These are phyloP conservation scores for Fusarium multiceps DNA, from an alignment of 2,329 filamentous ascomycete genomes.

Conservation along the genomic window DNA sequence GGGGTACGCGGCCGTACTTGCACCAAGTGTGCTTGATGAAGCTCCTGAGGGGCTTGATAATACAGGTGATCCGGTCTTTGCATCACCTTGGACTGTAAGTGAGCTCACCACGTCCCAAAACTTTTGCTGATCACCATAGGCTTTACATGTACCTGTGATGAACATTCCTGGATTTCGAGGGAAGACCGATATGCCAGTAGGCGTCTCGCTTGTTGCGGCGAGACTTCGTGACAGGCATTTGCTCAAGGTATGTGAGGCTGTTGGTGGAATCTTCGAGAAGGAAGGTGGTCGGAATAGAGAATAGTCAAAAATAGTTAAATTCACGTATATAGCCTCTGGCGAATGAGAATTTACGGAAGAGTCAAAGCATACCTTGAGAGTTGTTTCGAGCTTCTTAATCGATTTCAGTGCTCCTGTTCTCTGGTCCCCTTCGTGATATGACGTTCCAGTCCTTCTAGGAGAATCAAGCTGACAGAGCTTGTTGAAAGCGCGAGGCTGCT, in stretches of 20 bases:
- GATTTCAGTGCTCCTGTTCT: no score
- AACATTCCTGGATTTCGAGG: slow-evolving; percentile 73
- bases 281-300: slow-evolving; percentile 41
- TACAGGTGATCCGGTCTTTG: slow-evolving; percentile 67
- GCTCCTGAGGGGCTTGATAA: slow-evolving; percentile 63
- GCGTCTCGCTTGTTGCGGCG: slow-evolving; percentile 62
- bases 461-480: no score
- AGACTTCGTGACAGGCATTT: slow-evolving; percentile 60
- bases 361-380: no score
- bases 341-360: background rate
- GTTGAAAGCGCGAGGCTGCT: no score
- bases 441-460: no score
- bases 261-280: slow-evolving; percentile 50
- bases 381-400: no score
- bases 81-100: slow-evolving; percentile 64
- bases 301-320: no score
- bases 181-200: slow-evolving; percentile 63
- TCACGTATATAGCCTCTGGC: background rate
- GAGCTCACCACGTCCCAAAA: slow-evolving; percentile 45
- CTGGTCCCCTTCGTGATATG: no score
- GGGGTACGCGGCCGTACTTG: slow-evolving; percentile 66
- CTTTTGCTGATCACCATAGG: slow-evolving; percentile 35
- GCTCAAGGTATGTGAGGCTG: slow-evolving; percentile 53
- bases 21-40: slow-evolving; percentile 69
- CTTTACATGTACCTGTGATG: slow-evolving; percentile 69